phyloP scores from a whole-genome alignment of 2,329 filamentous ascomycete genomes.

The Pseudogymnoascus sp. region DNA sequence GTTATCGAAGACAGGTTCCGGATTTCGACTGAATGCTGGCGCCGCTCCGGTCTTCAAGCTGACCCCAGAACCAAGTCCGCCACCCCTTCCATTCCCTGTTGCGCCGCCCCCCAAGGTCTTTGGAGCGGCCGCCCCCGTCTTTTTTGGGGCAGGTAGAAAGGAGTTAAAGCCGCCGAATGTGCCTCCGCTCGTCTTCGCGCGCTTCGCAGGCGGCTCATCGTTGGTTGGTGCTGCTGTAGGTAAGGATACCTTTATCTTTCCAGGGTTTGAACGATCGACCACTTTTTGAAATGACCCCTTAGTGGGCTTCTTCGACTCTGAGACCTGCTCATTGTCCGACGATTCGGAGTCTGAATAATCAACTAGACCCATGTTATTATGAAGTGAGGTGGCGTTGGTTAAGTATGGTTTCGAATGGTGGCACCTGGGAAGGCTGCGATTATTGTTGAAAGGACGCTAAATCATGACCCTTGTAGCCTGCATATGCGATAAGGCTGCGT shows the following conservation, averaged over 20 bases:
- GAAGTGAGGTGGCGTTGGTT: slow-evolving; percentile 1
- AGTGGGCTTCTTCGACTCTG: slow-evolving; percentile 10
- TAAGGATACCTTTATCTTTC: slow-evolving; percentile 78
- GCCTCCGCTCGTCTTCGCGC: slow-evolving; percentile 51
- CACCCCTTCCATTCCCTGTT: slow-evolving; percentile 4
- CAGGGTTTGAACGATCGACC: slow-evolving; percentile 71
- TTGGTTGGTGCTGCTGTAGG: slow-evolving; percentile 43
- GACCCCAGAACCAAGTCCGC: slow-evolving; percentile 45
- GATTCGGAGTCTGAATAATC: slow-evolving; percentile 57
- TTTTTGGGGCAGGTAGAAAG: slow-evolving; percentile 78
- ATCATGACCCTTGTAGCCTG: neutral
- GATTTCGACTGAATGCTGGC: slow-evolving; percentile 68
- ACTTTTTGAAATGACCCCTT: slow-evolving; percentile 70
- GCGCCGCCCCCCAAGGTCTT: slow-evolving; percentile 27
- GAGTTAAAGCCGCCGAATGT: slow-evolving; percentile 78
- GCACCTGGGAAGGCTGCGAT: slow-evolving; percentile 1
- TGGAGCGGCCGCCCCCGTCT: slow-evolving; percentile 36
- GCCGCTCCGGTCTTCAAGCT: slow-evolving; percentile 77
- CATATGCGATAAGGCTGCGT: slow-evolving; percentile 6
- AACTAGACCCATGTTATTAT: slow-evolving; percentile 52
- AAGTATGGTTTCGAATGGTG: neutral
- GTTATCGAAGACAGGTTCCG: slow-evolving; percentile 20
- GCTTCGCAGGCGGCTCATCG: slow-evolving; percentile 62
- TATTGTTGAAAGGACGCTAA: neutral
- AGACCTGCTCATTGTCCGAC: slow-evolving; percentile 45